Base-by-base conservation (phyloP, 1,284 basidiomycete species). In the Naganishia sp. region DNA sequence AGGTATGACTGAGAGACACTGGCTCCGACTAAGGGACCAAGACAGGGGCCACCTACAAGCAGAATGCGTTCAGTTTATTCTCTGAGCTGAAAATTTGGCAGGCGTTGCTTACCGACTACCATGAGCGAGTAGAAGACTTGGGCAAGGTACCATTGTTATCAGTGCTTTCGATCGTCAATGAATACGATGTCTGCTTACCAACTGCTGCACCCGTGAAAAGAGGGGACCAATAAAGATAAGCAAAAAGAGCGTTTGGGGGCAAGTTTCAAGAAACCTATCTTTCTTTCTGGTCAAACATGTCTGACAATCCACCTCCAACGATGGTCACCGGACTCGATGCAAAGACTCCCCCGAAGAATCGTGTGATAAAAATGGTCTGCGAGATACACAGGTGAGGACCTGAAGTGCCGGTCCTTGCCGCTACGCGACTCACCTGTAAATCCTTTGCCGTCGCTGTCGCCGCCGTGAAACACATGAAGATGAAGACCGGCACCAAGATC, bases 291-390 rank as follows among this genome's bases (percentile, higher is more conserved):
- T 73, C 75, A 84, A 86, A 92, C 52, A 88, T 81, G 75, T 92
- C 90, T 2, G 85, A 84, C 0, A 92, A 78, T 1, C 87, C 83
- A 2, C 87, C 90, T 49, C 87, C 88, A 3, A 69, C 72, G n/a
- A 69, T 71, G 0, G 75, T 72, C 33, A 77, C 73, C 3, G 76
- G 75, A 16, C 72, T 69, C 36, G 65, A 65, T 11, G 70, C 70
- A 31, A 72, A 77, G 33, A 72, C 50, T 31, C 74, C 73, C 11
- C 61, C 71, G 55, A 77, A 75, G 68, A 75, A 79, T 45, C 73
- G 74, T n/a, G 69, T 75, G 44, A 78, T 75, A 63, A 79, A 72
- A 2, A 78, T 75, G 0, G 76, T 75, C 65, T 78, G 71, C 11
- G 15, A 63, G 49, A n/a, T 10, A 16, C 5, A 43, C 28, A 16